These are phyloP conservation scores for Corylus americana DNA, from an alignment of 306 rosid species.

Conservation along the genomic window DNA sequence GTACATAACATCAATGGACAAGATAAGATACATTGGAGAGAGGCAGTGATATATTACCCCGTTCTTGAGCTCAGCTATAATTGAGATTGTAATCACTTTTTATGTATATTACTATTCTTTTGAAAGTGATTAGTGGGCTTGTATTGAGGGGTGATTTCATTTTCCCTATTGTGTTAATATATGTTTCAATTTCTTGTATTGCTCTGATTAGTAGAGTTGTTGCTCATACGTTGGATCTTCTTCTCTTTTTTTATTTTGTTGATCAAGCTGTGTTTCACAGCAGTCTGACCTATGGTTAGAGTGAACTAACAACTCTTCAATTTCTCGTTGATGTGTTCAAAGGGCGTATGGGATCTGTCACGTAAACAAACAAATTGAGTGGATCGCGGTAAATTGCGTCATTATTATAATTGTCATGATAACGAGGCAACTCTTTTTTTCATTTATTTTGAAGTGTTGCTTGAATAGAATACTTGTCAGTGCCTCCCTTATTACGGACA, in stretches of 20 bases:
- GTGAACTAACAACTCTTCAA: background rate
- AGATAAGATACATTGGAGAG: background rate
- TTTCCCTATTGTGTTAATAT: background rate
- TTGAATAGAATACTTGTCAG: background rate
- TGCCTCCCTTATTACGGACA: background rate
- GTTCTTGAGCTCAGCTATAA: background rate
- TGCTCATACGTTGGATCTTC: background rate
- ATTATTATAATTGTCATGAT: background rate
- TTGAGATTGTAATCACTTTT: background rate
- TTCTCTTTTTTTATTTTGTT: background rate
- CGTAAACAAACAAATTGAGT: background rate
- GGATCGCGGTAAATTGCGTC: background rate
- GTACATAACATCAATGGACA: background rate
- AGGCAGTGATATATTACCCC: background rate
- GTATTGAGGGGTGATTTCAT: slow-evolving; percentile 1
- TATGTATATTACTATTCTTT: background rate
- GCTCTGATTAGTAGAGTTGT: background rate
- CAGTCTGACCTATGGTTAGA: background rate
- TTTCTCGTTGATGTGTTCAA: background rate
- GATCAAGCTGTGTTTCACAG: background rate
- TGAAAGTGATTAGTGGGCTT: background rate
- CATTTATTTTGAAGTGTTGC: background rate
- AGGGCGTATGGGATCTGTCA: background rate
- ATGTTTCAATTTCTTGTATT: background rate
- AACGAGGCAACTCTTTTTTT: background rate